Percentiles rank a stretch among this genome's conserved stretches.
These are phyloP conservation scores for Paracoccidioides lutzii DNA, from an alignment of 2,329 filamentous ascomycete genomes.

Conservation along the genomic window DNA sequence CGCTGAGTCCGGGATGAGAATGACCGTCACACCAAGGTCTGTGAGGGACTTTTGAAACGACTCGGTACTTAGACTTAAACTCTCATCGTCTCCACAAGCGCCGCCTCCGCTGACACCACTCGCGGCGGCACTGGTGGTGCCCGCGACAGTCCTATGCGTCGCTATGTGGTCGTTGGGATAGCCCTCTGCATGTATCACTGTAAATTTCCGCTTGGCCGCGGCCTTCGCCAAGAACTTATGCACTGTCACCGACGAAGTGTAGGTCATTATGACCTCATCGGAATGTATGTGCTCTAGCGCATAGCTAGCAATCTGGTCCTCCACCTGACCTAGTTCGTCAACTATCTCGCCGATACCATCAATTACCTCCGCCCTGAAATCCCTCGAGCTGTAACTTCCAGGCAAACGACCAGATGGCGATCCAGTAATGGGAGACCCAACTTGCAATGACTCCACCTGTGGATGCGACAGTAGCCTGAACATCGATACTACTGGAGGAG, in stretches of 20 bases:
- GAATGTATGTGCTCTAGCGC: slow-evolving; percentile 87
- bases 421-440: slow-evolving; percentile 23
- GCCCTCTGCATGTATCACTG: slow-evolving; percentile 68
- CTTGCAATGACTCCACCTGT: slow-evolving; percentile 33
- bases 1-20: slow-evolving; percentile 71
- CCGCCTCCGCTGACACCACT: slow-evolving; percentile 20
- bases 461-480: slow-evolving; percentile 74
- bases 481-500: slow-evolving; percentile 54
- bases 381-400: slow-evolving; percentile 36
- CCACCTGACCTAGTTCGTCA: slow-evolving; percentile 84
- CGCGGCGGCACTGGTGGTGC: too few species aligned
- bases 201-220: slow-evolving; percentile 81
- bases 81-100: slow-evolving; percentile 37
- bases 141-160: slow-evolving; percentile 50
- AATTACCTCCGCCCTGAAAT: slow-evolving; percentile 79
- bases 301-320: slow-evolving; percentile 81
- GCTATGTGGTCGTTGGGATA: slow-evolving; percentile 55
- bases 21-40: slow-evolving; percentile 64
- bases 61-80: slow-evolving; percentile 29
- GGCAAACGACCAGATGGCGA: slow-evolving; percentile 24
- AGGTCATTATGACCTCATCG: slow-evolving; percentile 81
- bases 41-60: slow-evolving; percentile 65
- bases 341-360: slow-evolving; percentile 92
- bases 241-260: slow-evolving; percentile 73
- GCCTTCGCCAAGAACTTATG: slow-evolving; percentile 82